A percentile compares a stretch with the other conserved stretches of the same genome.
These are phyloP conservation scores for Crithidia bombi DNA, from an alignment of 208 protist genomes.

Conservation along the genomic window DNA sequence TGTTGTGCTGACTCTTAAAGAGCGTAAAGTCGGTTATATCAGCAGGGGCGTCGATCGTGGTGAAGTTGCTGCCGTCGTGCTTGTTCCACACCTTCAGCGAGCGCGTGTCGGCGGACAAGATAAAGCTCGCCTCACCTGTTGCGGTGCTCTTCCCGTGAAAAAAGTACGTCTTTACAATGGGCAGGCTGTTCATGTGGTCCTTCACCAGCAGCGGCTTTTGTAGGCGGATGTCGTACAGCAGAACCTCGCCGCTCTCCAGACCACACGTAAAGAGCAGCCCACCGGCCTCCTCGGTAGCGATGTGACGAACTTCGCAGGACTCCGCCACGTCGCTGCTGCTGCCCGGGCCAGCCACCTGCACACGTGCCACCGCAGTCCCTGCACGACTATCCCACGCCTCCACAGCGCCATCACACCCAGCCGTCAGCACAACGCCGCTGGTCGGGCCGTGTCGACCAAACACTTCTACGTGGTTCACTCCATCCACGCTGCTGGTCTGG, in stretches of 20 bases:
- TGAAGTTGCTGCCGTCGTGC: constrained; percentile 85
- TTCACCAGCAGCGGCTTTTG: constrained; percentile 91
- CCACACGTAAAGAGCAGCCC: constrained; percentile 88
- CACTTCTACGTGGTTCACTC: constrained; percentile 77
- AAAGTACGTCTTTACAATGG: constrained; percentile 94
- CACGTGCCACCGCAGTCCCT: constrained; percentile 45
- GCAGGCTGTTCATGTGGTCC: constrained; percentile 96
- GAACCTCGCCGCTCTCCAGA: constrained; percentile 75
- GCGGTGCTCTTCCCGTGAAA: constrained; percentile 84
- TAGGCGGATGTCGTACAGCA: constrained; percentile 90
- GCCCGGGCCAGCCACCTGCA: constrained; percentile 48
- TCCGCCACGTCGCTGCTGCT: constrained; percentile 41
- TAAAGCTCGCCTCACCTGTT: constrained; percentile 69
- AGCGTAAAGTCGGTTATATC: constrained; percentile 88
- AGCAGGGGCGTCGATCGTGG: constrained; percentile 83
- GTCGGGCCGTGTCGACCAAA: constrained; percentile 57
- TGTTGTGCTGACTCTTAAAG: constrained; percentile 83
- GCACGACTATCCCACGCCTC: constrained; percentile 85
- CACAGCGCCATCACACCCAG: constrained; percentile 74
- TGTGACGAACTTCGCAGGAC: constrained; percentile 63
- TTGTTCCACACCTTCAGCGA: constrained; percentile 95
- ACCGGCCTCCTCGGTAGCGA: constrained; percentile 68
- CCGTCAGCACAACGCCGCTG: constrained; percentile 69
- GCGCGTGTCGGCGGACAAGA: constrained; percentile 90
- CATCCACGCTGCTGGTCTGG: constrained; percentile 55